phyloP scores from a whole-genome alignment of 2,329 filamentous ascomycete species.

The Myriosclerotinia scirpicola region DNA sequence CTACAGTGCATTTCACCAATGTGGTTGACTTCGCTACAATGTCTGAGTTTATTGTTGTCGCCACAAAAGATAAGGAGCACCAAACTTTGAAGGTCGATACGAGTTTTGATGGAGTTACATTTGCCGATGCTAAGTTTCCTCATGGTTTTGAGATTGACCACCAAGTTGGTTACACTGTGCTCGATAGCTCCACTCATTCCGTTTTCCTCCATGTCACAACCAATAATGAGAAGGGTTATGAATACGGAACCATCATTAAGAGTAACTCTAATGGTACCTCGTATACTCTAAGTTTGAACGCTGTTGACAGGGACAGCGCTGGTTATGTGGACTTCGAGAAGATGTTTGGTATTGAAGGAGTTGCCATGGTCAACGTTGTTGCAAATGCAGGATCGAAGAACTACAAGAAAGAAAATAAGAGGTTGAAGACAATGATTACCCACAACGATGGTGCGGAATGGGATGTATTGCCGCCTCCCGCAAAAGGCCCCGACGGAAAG shows the following conservation, averaged over 20 bases:
- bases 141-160: conserved; percentile 76
- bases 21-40: conserved; percentile 89
- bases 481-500: conserved; percentile 68
- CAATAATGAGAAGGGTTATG: conserved; percentile 60
- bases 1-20: conserved; percentile 62
- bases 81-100: conserved; percentile 73
- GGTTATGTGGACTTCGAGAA: conserved; percentile 96
- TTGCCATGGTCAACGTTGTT: conserved; percentile 83
- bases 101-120: conserved; percentile 80
- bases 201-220: conserved; percentile 92
- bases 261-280: conserved; percentile 98
- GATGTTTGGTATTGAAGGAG: conserved; percentile 87
- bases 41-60: conserved; percentile 94
- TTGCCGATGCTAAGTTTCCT: conserved; percentile 83
- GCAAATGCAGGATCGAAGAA: conserved; percentile 62
- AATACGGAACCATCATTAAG: conserved; percentile 89
- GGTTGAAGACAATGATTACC: conserved; percentile 85
- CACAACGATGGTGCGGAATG: conserved; percentile 95
- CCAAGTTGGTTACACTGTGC: conserved; percentile 83
- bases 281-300: conserved; percentile 79
- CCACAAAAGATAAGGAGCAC: conserved; percentile 63
- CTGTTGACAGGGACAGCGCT: conserved; percentile 74
- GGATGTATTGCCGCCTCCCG: conserved; percentile 72
- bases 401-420: conserved; percentile 66
- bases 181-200: conserved; percentile 92